Base-by-base conservation (phyloP, 495 filamentous ascomycete genomes). In the Daldinia caldariorum region DNA sequence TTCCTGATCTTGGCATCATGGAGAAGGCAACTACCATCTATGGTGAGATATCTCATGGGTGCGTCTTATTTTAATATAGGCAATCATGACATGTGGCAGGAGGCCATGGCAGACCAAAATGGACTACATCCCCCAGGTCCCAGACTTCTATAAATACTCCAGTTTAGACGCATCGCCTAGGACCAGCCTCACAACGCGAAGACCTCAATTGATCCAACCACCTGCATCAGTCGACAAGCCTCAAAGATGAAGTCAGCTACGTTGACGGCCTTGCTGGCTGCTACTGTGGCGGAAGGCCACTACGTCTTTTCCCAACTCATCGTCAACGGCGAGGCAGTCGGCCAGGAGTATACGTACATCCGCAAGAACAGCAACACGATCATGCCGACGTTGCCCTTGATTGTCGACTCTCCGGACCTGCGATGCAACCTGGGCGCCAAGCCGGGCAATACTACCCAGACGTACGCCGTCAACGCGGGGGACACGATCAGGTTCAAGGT, bases 371-470 rank as follows among this genome's bases (percentile, higher is more conserved):
- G 47, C 67, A 81, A 81, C 74, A 74, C 69, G 29, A 81, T 81
- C 74, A 79, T 78, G 75, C 80, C 80, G 10, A 74, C 78, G 32
- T 80, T 79, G 75, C 20, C 43, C 22, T 77, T 82, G 50, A 67
- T 82, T 58, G 73, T 82, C 61, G 73, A 76, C 54, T 71, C 66
- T 63, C 66, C 73, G 29, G 83, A 84, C 63, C 72, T 87, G 6
- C 74, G 85, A 26, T 86, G 84, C 80, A 85, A 82, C 74, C 76
- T 77, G 56, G 79, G 81, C n/a, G 79, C 79, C 35, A 73, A 70
- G 9, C 72, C 58, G 4, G 73, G 71, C 31, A 71, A 71, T 16
- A 74, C 76, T 16, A 74, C 76, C 49, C 55, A 72, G 22, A 63
- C 73, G 35, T 81, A 78, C 49, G 66, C 67, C 57, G 82, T 84